Percentiles rank a stretch among this genome's conserved stretches.
Conservation (phyloP, 116 monocot genomes). For the Papilionanthe hybrid region DNA sequence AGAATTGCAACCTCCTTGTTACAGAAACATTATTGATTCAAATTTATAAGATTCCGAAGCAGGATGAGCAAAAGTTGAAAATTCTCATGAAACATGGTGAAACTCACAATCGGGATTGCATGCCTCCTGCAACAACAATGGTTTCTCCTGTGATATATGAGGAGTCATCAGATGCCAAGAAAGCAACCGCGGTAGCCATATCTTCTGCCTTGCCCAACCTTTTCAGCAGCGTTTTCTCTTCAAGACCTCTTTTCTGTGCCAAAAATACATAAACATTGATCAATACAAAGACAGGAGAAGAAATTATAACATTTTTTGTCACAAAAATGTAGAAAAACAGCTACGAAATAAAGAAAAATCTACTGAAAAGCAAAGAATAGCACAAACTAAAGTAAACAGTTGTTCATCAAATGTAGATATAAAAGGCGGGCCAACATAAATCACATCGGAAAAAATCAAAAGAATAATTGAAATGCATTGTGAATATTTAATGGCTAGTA, state of each 20-base stretch:
- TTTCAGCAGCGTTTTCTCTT: constrained; percentile 50
- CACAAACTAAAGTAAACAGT: too few species aligned
- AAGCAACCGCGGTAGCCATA: constrained; percentile 77
- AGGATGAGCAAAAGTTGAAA: background rate
- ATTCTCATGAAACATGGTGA: background rate
- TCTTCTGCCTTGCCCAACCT: constrained; percentile 73
- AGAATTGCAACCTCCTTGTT: background rate
- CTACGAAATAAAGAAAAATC: too few species aligned
- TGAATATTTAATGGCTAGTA: too few species aligned
- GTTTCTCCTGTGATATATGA: constrained; percentile 92
- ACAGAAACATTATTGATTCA: background rate
- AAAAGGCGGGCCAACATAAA: too few species aligned
- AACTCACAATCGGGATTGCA: constrained; percentile 60
- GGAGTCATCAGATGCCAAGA: constrained; percentile 84
- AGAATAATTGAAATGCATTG: too few species aligned
- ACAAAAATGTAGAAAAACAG: too few species aligned
- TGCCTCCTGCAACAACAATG: constrained; percentile 79
- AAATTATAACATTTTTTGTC: too few species aligned
- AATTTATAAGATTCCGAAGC: background rate
- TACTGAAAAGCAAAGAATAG: too few species aligned
- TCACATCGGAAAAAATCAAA: too few species aligned
- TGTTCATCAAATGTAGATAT: too few species aligned
- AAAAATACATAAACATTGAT: background rate
- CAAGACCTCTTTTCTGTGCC: constrained; percentile 52
- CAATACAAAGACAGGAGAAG: too few species aligned